These are phyloP conservation scores for Saraca asoca DNA, from an alignment of 331 rosid genomes.

Conservation along the genomic window DNA sequence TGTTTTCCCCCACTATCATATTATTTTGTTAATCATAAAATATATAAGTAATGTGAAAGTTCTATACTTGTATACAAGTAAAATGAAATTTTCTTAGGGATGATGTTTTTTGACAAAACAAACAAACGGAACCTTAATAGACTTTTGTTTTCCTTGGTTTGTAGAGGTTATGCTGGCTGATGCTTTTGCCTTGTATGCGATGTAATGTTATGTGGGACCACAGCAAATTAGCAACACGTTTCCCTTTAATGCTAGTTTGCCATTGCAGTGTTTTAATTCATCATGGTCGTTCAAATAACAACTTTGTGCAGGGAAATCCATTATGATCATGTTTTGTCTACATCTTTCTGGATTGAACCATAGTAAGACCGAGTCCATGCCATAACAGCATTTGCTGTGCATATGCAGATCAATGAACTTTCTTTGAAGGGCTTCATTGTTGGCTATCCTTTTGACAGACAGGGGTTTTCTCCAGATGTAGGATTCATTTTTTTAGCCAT, in stretches of 20 bases:
- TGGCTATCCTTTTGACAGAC: slow-evolving; percentile 56
- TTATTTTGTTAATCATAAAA: too few relatives aligned
- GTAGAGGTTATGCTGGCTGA: background rate
- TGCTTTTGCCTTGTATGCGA: slow-evolving; percentile 11
- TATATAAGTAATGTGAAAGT: too few relatives aligned
- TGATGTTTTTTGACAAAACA: too few relatives aligned
- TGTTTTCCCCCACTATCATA: too few relatives aligned
- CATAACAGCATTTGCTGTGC: slow-evolving; percentile 31
- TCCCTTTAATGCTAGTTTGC: background rate
- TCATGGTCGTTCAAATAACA: background rate
- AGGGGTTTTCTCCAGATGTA: slow-evolving; percentile 45
- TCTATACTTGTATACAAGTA: too few relatives aligned
- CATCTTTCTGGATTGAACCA: background rate
- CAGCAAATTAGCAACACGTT: background rate
- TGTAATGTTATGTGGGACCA: background rate
- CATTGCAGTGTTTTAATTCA: slow-evolving; percentile 9
- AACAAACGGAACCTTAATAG: too few relatives aligned
- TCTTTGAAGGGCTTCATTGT: slow-evolving; percentile 73
- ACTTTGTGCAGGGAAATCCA: too few relatives aligned
- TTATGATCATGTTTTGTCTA: background rate
- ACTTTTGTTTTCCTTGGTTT: background rate
- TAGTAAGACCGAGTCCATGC: slow-evolving; percentile 15
- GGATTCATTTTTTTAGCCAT: slow-evolving; percentile 36
- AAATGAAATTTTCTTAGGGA: too few relatives aligned
- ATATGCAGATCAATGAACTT: slow-evolving; percentile 59